Base-by-base conservation (phyloP, 768 basidiomycete species). In the Trametes meyenii region DNA sequence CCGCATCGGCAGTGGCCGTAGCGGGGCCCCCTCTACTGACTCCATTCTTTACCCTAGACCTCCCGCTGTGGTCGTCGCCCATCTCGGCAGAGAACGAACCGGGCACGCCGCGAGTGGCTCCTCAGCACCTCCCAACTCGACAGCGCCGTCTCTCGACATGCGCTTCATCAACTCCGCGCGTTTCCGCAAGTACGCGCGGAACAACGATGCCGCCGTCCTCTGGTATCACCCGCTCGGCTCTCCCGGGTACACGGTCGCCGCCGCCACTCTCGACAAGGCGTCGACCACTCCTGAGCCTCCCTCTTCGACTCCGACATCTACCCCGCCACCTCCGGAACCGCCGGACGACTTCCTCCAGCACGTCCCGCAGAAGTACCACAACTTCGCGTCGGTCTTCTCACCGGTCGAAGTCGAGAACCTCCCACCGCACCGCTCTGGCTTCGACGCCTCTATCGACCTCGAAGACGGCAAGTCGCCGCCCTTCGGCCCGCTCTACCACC, bases 391-490 rank as follows among this genome's bases (percentile, higher is more conserved):
- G 21, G 70, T 75, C 10, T 77, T 78, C 54, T 62, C 61, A 2
- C 56, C 66, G 2, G 36, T 38, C 3, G 58, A 70, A 17, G 70
- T 71, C 8, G 65, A 73, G n/a, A 68, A 66, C 14, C 72, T 79
- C 1, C 74, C 77, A 2, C 68, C 65, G 1, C 74, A 75, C 60
- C 63, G 69, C 1, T 62, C 66, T 0, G 33, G 26, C 29, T 78
- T 74, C 68, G 77, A 81, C 55, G 67, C 73, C 24, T 62, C 65
- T 8, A 79, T 79, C 50, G 66, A 78, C 19, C 62, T 77, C 3
- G 70, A 71, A 16, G 65, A 70, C 1, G 74, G 67, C 23, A 63
- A 62, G 14, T 62, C 63, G 8, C 73, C 73, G 0, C 66, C 69
- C n/a, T n/a, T n/a, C n/a, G n/a, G n/a, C n/a, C n/a, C n/a, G n/a